Evolutionary conservation across 2,329 filamentous ascomycete genomes (phyloP), one percentile per base, ranked within the genome.

Genomic region (Phyllosticta citrichinensis): DNA sequence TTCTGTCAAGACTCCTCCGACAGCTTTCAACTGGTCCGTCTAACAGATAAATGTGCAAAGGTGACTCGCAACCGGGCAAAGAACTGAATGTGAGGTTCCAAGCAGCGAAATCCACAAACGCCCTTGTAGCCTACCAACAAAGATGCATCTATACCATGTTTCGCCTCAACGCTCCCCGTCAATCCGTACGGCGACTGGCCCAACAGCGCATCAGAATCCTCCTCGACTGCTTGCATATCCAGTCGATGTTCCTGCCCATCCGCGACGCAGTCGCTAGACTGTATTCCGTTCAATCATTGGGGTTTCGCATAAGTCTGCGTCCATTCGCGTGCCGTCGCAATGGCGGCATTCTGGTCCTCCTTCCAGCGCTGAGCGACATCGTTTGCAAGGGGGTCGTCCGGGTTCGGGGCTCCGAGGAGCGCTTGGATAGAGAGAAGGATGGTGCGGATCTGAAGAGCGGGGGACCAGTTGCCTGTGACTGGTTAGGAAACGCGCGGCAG

Each of bases 381-480:
- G 71, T 96, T 95, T 56, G 94, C 95, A 52, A 99, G 84, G n/a
- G 94, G 95, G 71, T 99, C 94, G 70, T 99, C 94, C 30, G 95
- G 94, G 76, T 99, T 99, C 14, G 94, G 94, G 5, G 94, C 93
- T 53, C 94, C 94, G 14, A 99, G 86, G 24, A 99, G 83, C 57
- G 94, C 94, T 76, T 99, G 95, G 73, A 99, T 99, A 10, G 93
- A 97, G 60, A 99, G 86, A n/a, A 99, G 85, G 67, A 99, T 99
- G 6, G 94, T 99, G 65, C 94, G 87, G 73, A 99, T 99, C 76
- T 99, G 94, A 33, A 99, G 84, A 14, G 95, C 94, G 5, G 94
- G 94, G 22, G 93, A 97, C 94, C 94, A 99, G 81, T 99, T 99
- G 74, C 93, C 92, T 97, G 33, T 2, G 22, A 9, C 14, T 35